Conservation (phyloP, 352 stramenopile species). For the Globisporangium acanthophoron region DNA sequence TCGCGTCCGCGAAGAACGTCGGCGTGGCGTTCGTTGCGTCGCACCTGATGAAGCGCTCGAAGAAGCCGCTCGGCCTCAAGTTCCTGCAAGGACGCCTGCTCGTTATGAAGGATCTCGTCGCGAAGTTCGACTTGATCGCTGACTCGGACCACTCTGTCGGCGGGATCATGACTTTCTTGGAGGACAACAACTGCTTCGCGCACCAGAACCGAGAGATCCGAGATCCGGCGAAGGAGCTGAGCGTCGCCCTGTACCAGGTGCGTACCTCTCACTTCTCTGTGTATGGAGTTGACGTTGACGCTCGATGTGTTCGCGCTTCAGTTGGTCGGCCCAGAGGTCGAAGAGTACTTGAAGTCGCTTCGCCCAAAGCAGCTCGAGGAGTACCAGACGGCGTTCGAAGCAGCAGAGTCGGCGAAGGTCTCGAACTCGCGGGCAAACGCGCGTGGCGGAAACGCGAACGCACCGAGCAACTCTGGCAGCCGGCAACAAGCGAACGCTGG, state of each 20-base stretch:
- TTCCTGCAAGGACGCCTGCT: slow-evolving; percentile 58
- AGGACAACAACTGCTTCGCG: slow-evolving; percentile 78
- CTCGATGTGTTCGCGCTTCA: not conserved
- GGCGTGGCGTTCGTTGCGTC: slow-evolving; percentile 55
- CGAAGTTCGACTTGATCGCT: slow-evolving; percentile 41
- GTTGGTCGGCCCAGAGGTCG: slow-evolving; percentile 55
- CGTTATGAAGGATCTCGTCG: slow-evolving; percentile 54
- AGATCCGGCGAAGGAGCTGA: slow-evolving; percentile 85
- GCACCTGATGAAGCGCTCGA: slow-evolving; percentile 63
- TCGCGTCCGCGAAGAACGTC: slow-evolving; percentile 61
- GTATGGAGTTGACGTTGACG: not conserved
- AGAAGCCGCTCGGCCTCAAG: slow-evolving; percentile 73
- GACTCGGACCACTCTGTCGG: slow-evolving; percentile 47
- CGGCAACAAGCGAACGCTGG: slow-evolving; percentile 7
- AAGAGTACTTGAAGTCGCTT: slow-evolving; percentile 74
- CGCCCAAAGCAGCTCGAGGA: slow-evolving; percentile 90
- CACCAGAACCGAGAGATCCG: slow-evolving; percentile 88
- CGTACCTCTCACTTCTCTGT: not conserved
- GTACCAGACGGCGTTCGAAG: slow-evolving; percentile 86
- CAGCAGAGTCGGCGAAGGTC: slow-evolving; percentile 38
- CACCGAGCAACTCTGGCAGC: not conserved
- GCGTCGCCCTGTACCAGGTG: slow-evolving; percentile 68
- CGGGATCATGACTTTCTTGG: slow-evolving; percentile 74
- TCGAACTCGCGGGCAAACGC: slow-evolving; percentile 12
- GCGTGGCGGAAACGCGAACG: slow-evolving; percentile 3